phyloP scores from a whole-genome alignment of 2,329 filamentous ascomycete species.

The Penicillium hesseltinei region DNA sequence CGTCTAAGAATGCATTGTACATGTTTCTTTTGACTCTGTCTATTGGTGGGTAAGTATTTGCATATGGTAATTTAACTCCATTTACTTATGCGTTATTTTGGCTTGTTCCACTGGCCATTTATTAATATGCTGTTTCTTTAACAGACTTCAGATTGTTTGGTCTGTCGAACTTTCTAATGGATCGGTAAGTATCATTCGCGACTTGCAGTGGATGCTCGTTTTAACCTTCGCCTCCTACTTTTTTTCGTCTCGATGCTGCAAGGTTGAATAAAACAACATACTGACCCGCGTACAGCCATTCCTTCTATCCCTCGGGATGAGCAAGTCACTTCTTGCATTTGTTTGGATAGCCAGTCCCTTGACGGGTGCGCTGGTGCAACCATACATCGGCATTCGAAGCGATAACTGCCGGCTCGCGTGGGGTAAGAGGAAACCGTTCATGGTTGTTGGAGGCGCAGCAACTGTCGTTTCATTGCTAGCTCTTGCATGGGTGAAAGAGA shows the following conservation, averaged over 20 bases:
- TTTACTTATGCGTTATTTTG: not conserved
- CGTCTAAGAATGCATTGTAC: conserved; percentile 76
- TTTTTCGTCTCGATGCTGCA: not conserved
- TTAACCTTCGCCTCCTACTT: not conserved
- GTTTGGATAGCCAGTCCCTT: conserved; percentile 83
- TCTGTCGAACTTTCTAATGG: conserved; percentile 92
- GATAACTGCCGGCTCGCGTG: conserved; percentile 72
- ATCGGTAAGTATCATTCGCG: conserved; percentile 53
- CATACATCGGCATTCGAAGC: conserved; percentile 77
- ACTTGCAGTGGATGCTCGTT: not conserved
- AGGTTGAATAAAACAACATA: not conserved
- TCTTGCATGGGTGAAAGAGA: conserved; percentile 72
- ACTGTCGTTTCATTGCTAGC: conserved; percentile 67
- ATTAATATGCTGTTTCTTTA: conserved; percentile 11
- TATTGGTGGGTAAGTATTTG: conserved; percentile 63
- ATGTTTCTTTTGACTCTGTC: conserved; percentile 81
- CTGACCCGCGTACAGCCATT: conserved; percentile 54
- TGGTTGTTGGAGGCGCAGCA: conserved; percentile 66
- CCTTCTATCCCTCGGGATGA: conserved; percentile 74
- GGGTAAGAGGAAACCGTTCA: conserved; percentile 80
- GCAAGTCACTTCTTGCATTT: conserved; percentile 76
- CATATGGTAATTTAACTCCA: not conserved
- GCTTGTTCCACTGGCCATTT: not conserved
- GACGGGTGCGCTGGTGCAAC: conserved; percentile 75
- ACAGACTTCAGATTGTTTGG: conserved; percentile 85